These are phyloP conservation scores for Ceratocystiopsis sp. DNA, from an alignment of 2,329 filamentous ascomycete genomes.

Conservation along the genomic window DNA sequence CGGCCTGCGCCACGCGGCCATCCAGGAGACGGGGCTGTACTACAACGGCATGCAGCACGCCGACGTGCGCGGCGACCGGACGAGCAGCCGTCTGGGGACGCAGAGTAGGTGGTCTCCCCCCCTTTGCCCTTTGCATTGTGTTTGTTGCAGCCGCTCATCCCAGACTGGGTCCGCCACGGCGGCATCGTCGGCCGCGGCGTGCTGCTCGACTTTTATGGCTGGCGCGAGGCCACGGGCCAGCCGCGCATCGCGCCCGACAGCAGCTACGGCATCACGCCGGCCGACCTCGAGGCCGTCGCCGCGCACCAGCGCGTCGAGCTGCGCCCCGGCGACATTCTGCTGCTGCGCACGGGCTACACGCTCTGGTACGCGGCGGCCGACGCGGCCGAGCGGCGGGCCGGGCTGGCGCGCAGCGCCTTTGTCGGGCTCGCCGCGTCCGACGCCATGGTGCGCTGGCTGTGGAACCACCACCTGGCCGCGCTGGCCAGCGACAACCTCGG, in stretches of 20 bases:
- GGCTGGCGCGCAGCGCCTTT: conserved; percentile 18
- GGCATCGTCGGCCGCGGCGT: conserved; percentile 33
- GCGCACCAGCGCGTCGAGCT: conserved; percentile 27
- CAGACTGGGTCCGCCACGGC: conserved; percentile 15
- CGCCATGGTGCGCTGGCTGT: conserved; percentile 25
- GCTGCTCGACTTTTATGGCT: conserved; percentile 27
- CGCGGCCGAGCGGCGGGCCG: conserved; percentile 16
- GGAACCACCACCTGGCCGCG: conserved; percentile 26
- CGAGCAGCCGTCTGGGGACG: conserved; percentile 26
- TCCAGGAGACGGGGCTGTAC: conserved; percentile 21
- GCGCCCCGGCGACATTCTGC: conserved; percentile 32
- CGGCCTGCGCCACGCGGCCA: conserved; percentile 30
- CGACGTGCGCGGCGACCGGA: conserved; percentile 26
- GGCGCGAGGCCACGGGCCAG: conserved; percentile 20
- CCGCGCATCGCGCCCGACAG: conserved; percentile 14
- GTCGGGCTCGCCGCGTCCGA: conserved; percentile 22
- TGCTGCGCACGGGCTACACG: conserved; percentile 26
- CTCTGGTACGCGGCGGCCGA: conserved; percentile 28
- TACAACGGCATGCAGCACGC: conserved; percentile 28
- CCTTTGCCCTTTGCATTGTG: too few relatives aligned
- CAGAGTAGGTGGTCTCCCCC: background rate
- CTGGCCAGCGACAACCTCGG: conserved; percentile 25
- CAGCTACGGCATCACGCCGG: conserved; percentile 20
- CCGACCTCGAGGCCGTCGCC: conserved; percentile 18
- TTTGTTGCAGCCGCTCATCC: too few relatives aligned